Base-by-base conservation (phyloP, 805 yeast genomes). In the Starmerella stellata region DNA sequence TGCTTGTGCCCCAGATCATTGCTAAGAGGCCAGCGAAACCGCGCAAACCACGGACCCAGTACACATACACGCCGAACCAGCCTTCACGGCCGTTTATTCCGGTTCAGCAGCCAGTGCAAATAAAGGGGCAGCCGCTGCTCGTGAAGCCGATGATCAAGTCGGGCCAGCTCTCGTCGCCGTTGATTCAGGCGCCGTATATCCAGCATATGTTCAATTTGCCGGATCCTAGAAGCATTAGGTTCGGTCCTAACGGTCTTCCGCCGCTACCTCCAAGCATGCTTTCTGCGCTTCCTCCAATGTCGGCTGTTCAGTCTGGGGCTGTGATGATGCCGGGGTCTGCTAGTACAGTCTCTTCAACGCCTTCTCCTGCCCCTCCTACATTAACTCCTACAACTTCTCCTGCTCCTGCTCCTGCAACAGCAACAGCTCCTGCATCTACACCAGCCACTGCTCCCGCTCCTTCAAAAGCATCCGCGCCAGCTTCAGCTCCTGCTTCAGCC, bases 191-290 rank as follows among this genome's bases (percentile, higher is more conserved):
- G 24, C 28, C 35, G 25, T 23, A 19, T 19, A 20, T 17, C 15
- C 37, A 30, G 34, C 40, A 39, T 21, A 33, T 23, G 25, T 44
- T 35, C 21, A 38, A 35, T 16, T 37, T 42, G 4, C 45, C 44
- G 16, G 44, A 37, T 21, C 33, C 43, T 17, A 31, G 40, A 24
- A 34, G 39, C 16, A 16, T 44, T 34, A 36, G 38, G 17, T 11
- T 44, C 5, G 41, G 44, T 1, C 36, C 41, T 4, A 44, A 38
- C 4, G 46, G 35, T 3, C 23, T 46, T 30, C 49, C 49, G 33
- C 49, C 49, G 3, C 31, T 46, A 19, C 49, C 49, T 5, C 38
- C 35, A 1, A 39, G 44, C 25, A 19, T 46, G 35, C 45, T 35
- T 20, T 34, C 34, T 2, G 15, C 25, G 25, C 7, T 7, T 23